Evolutionary conservation across 2,329 filamentous ascomycete species (phyloP).

Genomic region (Beauveria asiatica): DNA sequence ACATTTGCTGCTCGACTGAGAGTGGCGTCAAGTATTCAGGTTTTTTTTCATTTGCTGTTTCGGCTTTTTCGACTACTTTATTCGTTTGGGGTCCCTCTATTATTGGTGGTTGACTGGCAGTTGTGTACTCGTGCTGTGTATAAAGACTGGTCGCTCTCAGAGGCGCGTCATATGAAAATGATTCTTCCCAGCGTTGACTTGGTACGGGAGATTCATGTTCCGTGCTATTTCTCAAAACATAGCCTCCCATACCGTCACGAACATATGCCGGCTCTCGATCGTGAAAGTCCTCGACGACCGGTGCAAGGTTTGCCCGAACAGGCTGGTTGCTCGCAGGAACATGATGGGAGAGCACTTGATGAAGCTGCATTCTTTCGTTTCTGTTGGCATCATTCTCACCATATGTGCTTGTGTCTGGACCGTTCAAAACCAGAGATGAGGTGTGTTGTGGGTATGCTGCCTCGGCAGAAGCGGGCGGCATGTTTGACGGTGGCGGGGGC

Average conservation of each 20-base stretch:
- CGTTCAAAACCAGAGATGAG: neutral
- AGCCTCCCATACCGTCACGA: neutral
- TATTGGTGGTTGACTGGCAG: neutral
- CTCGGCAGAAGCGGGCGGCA: neutral
- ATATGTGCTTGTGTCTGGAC: neutral
- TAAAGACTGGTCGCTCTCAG: neutral
- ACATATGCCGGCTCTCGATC: neutral
- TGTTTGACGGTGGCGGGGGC: neutral
- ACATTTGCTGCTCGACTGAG: neutral
- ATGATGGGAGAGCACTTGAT: neutral
- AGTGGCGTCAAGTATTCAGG: too few relatives aligned
- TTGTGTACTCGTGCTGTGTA: neutral
- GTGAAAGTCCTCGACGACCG: neutral
- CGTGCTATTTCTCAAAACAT: neutral
- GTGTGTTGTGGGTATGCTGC: neutral
- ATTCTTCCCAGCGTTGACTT: too few relatives aligned
- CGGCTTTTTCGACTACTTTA: rapidly evolving
- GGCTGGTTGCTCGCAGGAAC: neutral
- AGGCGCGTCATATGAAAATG: too few relatives aligned
- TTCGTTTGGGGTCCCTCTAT: neutral
- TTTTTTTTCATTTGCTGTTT: neutral
- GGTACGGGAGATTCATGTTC: too few relatives aligned
- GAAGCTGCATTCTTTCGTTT: neutral
- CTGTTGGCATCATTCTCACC: neutral
- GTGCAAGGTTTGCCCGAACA: neutral